Percentiles rank a stretch among this genome's conserved stretches.
phyloP scores from a whole-genome alignment of 768 basidiomycete genomes.

The Goffeauzyma gilvescens region DNA sequence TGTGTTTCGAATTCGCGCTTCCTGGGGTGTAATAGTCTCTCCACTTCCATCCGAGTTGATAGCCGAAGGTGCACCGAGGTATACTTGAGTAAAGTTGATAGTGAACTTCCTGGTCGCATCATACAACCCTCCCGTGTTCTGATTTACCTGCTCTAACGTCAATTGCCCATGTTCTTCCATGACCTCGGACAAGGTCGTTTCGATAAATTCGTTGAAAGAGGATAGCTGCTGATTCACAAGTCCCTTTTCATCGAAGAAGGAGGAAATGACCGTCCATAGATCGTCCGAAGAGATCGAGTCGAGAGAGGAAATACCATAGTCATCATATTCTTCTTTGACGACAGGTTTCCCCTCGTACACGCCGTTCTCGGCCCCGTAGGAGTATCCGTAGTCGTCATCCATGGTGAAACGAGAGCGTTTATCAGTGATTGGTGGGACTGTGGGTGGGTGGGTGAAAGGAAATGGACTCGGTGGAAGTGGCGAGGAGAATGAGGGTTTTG shows the following conservation, averaged over 20 bases:
- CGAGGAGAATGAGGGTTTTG: no score
- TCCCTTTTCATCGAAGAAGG: conserved; percentile 93
- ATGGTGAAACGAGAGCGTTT: no score
- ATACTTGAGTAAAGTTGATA: conserved; percentile 94
- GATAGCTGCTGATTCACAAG: conserved; percentile 94
- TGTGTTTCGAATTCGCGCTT: conserved; percentile 79
- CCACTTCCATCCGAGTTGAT: conserved; percentile 83
- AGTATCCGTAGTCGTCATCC: no score
- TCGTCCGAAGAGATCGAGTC: conserved; percentile 20
- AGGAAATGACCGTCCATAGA: conserved; percentile 54
- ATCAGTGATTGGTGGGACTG: no score
- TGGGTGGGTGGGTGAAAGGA: no score
- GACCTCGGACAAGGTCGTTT: conserved; percentile 97
- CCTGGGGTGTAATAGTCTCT: conserved; percentile 86
- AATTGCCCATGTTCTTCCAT: conserved; percentile 93
- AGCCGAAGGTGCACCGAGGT: conserved; percentile 80
- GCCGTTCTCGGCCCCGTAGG: no score
- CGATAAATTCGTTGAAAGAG: conserved; percentile 96
- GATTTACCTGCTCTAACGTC: conserved; percentile 86
- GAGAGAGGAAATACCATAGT: neutral
- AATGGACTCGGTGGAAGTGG: no score
- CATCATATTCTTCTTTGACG: neutral
- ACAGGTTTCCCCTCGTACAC: no score
- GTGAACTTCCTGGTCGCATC: conserved; percentile 42
- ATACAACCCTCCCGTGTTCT: conserved; percentile 73